These are phyloP conservation scores for Fusarium palustre DNA, from an alignment of 2,329 filamentous ascomycete species.

Conservation along the genomic window DNA sequence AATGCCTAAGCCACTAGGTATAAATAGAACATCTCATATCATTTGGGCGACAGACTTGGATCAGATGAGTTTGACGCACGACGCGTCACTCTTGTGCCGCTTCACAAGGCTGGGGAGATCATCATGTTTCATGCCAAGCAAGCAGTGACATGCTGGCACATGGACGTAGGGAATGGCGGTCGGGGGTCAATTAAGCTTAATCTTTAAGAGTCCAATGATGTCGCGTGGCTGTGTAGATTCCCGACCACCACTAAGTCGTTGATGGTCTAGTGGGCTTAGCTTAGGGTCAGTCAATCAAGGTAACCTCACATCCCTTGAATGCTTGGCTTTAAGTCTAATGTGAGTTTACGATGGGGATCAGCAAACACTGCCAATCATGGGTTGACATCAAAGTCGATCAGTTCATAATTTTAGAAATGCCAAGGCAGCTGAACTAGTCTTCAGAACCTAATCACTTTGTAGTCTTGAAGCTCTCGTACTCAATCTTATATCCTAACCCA, in stretches of 20 bases:
- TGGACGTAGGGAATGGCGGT: not conserved
- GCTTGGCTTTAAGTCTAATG: not conserved
- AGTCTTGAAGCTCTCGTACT: not conserved
- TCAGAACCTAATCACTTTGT: not conserved
- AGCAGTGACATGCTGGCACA: constrained; percentile 2
- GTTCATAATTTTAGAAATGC: not conserved
- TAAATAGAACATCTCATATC: not conserved
- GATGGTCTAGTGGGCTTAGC: not conserved
- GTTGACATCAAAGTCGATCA: not conserved
- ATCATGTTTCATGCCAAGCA: not conserved
- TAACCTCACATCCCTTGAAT: not conserved
- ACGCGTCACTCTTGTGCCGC: constrained; percentile 25
- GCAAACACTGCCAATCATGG: not conserved
- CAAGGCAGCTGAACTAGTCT: not conserved
- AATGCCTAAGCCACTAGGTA: constrained; percentile 18
- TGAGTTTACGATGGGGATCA: not conserved
- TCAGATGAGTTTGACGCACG: not conserved
- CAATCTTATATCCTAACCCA: not conserved
- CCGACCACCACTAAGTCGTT: not conserved
- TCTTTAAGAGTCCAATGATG: not conserved
- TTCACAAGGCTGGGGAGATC: constrained; percentile 9
- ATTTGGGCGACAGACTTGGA: not conserved
- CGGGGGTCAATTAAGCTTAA: constrained; percentile 16
- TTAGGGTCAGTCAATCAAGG: not conserved
- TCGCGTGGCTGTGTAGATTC: not conserved